Evolutionary conservation across 2,329 filamentous ascomycete species (phyloP), one percentile per base, ranked within the genome.

Genomic region (Coniochaeta ligniaria): DNA sequence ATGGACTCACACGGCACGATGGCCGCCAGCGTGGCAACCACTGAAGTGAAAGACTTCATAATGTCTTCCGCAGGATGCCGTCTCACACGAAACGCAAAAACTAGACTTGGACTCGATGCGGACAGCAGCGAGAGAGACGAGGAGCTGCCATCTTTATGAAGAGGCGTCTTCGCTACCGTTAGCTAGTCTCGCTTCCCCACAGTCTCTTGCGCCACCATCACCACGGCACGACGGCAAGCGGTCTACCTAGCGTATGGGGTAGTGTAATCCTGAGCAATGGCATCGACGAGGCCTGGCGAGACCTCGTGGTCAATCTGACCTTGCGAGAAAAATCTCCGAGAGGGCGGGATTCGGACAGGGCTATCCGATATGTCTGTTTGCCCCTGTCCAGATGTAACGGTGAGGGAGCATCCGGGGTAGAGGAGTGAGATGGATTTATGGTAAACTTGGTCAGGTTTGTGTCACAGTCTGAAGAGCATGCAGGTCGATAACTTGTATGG

Each of bases 41-140:
- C 60, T 11, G 64, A 60, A 63, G 65, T 63, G 57, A 63, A 45
- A 54, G 64, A 61, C 60, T 62, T 66, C 68, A 69, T 69, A 55
- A 59, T 41, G 33, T 50, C 54, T 36, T 58, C 55, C 41, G 62
- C 56, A 20, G n/a, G 14, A 31, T 58, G 36, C 56, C 11, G 26
- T 45, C 35, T 24, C 12, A 3, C 56, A 43, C 20, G 35, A 45
- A 33, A 12, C 22, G 20, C 35, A 16, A 58, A 20, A 43, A 31
- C 26, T 35, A 11, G 26, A 35, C 31, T n/a, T 11, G 6, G 17
- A 20, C 17, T 36, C 8, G 12, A 8, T 3, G 12, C 1, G 35
- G 28, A 36, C 16, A 26, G 20, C 8, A 36, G 54, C 31, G 14
- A 22, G 17, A 24, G n/a, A 7, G 33, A 24, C 43, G 35, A 57